Evolutionary conservation across 75 land plant species (phyloP).

Genomic region (Selaginella tamariscina): DNA sequence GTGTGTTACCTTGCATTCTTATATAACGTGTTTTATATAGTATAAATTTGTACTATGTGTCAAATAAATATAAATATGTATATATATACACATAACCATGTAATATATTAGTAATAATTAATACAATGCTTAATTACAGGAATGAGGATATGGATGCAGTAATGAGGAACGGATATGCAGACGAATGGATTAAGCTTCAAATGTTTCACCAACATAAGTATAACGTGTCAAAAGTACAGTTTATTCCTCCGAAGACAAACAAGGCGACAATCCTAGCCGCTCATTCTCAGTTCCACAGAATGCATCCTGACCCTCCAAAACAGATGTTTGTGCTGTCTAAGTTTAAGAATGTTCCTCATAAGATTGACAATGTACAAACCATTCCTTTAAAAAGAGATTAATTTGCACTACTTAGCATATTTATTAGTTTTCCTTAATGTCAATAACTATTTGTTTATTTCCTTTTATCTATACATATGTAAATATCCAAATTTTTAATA

Average conservation of each 20-base stretch:
- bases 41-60: no score
- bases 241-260: neutral
- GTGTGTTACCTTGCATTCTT: no score
- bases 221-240: neutral
- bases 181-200: neutral
- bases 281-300: neutral
- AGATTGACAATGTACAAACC: neutral
- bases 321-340: neutral
- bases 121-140: neutral
- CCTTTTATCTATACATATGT: no score
- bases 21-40: no score
- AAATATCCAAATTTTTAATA: no score
- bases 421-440: no score
- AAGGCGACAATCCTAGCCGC: neutral
- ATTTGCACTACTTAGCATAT: no score
- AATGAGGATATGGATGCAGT: neutral
- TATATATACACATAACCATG: no score
- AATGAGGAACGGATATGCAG: neutral
- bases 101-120: no score
- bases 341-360: neutral
- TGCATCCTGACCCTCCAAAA: neutral
- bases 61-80: no score
- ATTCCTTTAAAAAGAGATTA: neutral
- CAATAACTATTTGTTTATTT: no score
- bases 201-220: neutral